Percentiles rank a stretch among this genome's conserved stretches.
Evolutionary conservation across 306 rosid species (phyloP).

Genomic region (Medicago truncatula): DNA sequence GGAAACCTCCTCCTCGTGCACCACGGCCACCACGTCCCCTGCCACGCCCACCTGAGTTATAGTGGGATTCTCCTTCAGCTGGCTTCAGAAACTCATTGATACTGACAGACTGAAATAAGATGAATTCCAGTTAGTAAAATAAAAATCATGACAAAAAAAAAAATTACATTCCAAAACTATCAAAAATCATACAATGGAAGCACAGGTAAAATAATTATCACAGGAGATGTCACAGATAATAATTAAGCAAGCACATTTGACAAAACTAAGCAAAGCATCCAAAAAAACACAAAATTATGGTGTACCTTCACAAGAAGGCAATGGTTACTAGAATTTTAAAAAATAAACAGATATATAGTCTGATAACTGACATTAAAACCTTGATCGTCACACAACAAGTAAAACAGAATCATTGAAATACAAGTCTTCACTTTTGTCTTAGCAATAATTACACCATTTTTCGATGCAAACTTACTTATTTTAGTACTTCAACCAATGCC

Average conservation of each 20-base stretch:
- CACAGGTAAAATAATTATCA: not conserved
- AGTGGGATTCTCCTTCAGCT: constrained; percentile 75
- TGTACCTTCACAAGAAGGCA: too few relatives aligned
- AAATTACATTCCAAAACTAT: not conserved
- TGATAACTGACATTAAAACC: too few relatives aligned
- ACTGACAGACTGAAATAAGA: constrained; percentile 66
- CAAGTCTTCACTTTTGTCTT: too few relatives aligned
- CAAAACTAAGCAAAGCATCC: not conserved
- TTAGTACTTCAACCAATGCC: too few relatives aligned
- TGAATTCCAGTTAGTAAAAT: not conserved
- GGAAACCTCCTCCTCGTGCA: constrained; percentile 75
- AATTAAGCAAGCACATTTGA: not conserved
- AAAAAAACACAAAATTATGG: not conserved
- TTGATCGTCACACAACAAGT: too few relatives aligned
- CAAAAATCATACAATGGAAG: not conserved
- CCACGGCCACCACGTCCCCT: constrained; percentile 91
- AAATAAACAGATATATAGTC: too few relatives aligned
- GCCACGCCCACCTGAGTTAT: constrained; percentile 71
- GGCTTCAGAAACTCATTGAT: constrained; percentile 95
- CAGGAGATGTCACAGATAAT: too few relatives aligned
- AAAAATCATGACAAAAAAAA: not conserved
- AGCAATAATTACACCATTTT: too few relatives aligned
- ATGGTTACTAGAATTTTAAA: too few relatives aligned
- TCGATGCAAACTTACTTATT: too few relatives aligned
- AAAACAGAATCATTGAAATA: too few relatives aligned